Conservation (phyloP, 2,329 filamentous ascomycete species). For the Chaetomium sp. region DNA sequence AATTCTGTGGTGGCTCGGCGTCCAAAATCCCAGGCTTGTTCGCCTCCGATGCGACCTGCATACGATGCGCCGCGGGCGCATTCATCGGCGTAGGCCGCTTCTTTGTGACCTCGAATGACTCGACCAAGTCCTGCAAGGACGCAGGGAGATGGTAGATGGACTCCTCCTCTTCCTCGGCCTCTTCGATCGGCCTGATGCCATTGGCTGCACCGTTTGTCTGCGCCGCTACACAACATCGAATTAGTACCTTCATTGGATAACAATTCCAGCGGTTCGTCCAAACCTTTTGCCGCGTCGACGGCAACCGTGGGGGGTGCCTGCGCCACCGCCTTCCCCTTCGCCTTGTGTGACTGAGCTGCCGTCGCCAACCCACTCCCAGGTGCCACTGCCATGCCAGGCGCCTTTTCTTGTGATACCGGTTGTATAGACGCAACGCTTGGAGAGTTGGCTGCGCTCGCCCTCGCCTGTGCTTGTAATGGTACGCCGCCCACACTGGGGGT, state of each 20-base stretch:
- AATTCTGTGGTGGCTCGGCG: constrained; percentile 78
- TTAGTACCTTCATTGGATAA: constrained; percentile 26
- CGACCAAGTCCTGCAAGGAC: constrained; percentile 84
- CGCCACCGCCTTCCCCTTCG: constrained; percentile 49
- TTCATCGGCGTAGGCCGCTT: constrained; percentile 63
- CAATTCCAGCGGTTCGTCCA: background rate
- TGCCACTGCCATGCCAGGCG: constrained; percentile 40
- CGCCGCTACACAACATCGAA: constrained; percentile 38
- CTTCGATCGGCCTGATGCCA: constrained; percentile 50
- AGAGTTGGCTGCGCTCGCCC: constrained; percentile 57
- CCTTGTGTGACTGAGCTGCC: constrained; percentile 37
- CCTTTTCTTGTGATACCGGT: constrained; percentile 45
- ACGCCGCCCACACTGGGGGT: constrained; percentile 46
- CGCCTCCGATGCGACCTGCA: constrained; percentile 74
- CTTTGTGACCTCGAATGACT: constrained; percentile 85
- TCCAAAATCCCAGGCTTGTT: constrained; percentile 76
- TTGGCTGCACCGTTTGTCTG: constrained; percentile 57
- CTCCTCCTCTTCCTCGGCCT: constrained; percentile 62
- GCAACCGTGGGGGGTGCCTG: constrained; percentile 43
- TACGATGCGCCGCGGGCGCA: constrained; percentile 68
- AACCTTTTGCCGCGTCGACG: constrained; percentile 51
- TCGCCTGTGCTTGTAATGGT: constrained; percentile 57
- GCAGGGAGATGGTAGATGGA: constrained; percentile 92
- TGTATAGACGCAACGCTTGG: constrained; percentile 53
- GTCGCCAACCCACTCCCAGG: constrained; percentile 34